These are phyloP conservation scores for Teunomyces tritomae DNA, from an alignment of 805 yeast genomes.

Conservation along the genomic window DNA sequence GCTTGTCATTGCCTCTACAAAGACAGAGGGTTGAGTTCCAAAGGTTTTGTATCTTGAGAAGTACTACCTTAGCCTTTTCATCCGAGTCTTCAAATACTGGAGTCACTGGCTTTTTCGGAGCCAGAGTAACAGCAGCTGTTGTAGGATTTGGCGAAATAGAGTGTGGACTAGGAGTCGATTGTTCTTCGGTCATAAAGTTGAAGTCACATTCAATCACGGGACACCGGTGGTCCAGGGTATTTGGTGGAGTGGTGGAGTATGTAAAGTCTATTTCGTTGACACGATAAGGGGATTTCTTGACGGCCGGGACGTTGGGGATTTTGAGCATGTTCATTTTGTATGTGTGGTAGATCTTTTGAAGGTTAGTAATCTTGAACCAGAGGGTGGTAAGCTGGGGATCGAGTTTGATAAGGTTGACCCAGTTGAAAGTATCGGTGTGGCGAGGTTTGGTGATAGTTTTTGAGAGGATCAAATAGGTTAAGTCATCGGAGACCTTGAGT, in stretches of 20 bases:
- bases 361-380: slow-evolving; percentile 39
- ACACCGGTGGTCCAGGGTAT: slow-evolving; percentile 17
- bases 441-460: slow-evolving; percentile 3
- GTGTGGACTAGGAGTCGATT: not conserved
- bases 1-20: slow-evolving; percentile 15
- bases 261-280: slow-evolving; percentile 29
- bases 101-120: not conserved
- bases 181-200: slow-evolving; percentile 32
- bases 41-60: slow-evolving; percentile 20
- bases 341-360: slow-evolving; percentile 39
- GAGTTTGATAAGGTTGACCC: slow-evolving; percentile 37
- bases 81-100: not conserved
- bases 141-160: slow-evolving; percentile 5
- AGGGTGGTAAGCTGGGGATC: slow-evolving; percentile 41
- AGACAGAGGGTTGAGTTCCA: slow-evolving; percentile 25
- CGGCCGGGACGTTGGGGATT: slow-evolving; percentile 2
- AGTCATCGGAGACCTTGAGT: slow-evolving; percentile 17
- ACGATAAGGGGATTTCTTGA: slow-evolving; percentile 9
- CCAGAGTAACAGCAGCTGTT: not conserved
- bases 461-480: slow-evolving; percentile 9
- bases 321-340: slow-evolving; percentile 28
- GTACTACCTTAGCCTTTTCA: slow-evolving; percentile 6
- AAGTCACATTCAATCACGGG: slow-evolving; percentile 43
- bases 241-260: slow-evolving; percentile 8
- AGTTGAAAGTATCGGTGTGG: slow-evolving; percentile 28